A percentile compares a stretch with the other conserved stretches of the same genome.
Conservation (phyloP, 148 eudicot genomes). For the Amaranthus palmeri region DNA sequence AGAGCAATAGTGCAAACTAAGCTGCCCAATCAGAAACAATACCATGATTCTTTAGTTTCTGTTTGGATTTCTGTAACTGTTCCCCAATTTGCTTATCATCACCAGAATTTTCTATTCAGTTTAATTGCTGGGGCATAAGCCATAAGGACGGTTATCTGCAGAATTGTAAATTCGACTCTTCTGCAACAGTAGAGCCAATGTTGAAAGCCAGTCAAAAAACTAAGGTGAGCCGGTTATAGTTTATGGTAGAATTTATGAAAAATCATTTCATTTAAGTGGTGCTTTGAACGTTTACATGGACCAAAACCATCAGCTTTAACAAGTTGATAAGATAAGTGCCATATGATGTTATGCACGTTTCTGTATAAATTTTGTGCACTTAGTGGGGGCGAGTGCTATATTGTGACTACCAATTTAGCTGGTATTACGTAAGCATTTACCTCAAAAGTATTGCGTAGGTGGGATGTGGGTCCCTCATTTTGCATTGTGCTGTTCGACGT, state of each 20-base stretch:
- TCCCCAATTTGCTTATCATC: too few relatives aligned
- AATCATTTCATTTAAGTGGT: slow-evolving; percentile 2
- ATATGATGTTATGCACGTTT: slow-evolving; percentile 18
- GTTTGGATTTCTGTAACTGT: too few relatives aligned
- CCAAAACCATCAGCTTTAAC: slow-evolving; percentile 3
- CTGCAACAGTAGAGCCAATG: slow-evolving; percentile 26
- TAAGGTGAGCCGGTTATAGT: slow-evolving; percentile 1
- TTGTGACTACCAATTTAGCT: slow-evolving; percentile 25
- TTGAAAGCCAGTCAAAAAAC: not conserved
- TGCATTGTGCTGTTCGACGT: slow-evolving; percentile 22
- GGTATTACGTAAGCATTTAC: slow-evolving; percentile 21
- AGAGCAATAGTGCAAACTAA: too few relatives aligned
- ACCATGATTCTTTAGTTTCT: too few relatives aligned
- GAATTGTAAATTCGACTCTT: slow-evolving; percentile 13
- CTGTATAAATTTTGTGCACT: slow-evolving; percentile 14
- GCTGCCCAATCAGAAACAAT: too few relatives aligned
- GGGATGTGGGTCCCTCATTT: slow-evolving; percentile 13
- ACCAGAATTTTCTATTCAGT: too few relatives aligned
- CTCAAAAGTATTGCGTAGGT: slow-evolving; percentile 9
- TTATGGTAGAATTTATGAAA: slow-evolving; percentile 3
- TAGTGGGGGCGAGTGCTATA: slow-evolving; percentile 20
- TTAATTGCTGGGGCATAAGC: not conserved
- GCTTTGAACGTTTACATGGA: slow-evolving; percentile 3
- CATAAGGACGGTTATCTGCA: not conserved
- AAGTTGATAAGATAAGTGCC: slow-evolving; percentile 26